Conservation (phyloP, 257 asterid species). For the Plectranthus barbatus region DNA sequence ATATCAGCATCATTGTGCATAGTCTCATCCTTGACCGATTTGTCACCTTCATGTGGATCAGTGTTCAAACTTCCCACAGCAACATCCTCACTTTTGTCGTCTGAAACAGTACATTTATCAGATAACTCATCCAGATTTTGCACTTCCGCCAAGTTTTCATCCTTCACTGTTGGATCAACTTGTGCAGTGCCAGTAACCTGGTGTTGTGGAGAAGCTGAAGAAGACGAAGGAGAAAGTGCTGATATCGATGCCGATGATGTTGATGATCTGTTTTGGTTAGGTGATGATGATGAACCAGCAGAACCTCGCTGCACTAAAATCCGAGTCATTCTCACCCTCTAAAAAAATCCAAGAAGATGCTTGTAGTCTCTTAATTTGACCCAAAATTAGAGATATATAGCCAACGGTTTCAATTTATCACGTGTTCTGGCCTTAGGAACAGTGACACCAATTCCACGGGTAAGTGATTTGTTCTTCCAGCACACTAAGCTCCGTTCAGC, state of each 20-base stretch:
- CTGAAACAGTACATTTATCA: conserved; percentile 30
- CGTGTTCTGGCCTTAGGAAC: conserved; percentile 90
- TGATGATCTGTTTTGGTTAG: conserved; percentile 57
- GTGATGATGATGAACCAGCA: conserved; percentile 63
- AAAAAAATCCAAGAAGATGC: conserved; percentile 15
- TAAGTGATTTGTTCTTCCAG: conserved; percentile 67
- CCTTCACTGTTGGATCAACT: conserved; percentile 42
- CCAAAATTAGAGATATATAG: conserved; percentile 41
- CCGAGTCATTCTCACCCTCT: conserved; percentile 65
- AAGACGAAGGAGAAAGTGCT: conserved; percentile 36
- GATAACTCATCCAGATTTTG: conserved; percentile 51
- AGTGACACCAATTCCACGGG: conserved; percentile 74
- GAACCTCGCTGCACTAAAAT: conserved; percentile 89
- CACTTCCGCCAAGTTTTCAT: conserved; percentile 43
- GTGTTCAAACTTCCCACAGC: conserved; percentile 27
- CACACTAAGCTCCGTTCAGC: conserved; percentile 55
- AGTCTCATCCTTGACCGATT: conserved; percentile 30
- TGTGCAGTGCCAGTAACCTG: conserved; percentile 36
- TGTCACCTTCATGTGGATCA: conserved; percentile 34
- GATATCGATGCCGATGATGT: conserved; percentile 15
- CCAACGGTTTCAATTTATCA: conserved; percentile 57
- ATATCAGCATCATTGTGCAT: conserved; percentile 24
- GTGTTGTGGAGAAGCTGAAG: conserved; percentile 43
- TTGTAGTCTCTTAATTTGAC: conserved; percentile 19
- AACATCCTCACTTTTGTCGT: conserved; percentile 37